Evolutionary conservation across 2,329 filamentous ascomycete species (phyloP).

Genomic region (Colletotrichum costaricense): DNA sequence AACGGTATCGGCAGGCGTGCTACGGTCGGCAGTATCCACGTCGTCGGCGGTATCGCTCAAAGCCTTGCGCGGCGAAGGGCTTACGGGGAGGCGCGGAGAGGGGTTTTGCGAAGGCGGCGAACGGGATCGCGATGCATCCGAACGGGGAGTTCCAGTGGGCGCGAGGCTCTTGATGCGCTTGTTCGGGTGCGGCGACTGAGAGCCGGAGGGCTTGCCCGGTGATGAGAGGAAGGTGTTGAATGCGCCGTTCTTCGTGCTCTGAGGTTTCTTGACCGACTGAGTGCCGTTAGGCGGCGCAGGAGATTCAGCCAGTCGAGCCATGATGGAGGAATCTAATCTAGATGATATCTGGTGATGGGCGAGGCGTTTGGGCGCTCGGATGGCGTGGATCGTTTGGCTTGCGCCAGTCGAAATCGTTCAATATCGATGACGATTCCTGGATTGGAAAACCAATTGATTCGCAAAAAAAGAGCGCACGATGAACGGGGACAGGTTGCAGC

Average conservation of each 20-base stretch:
- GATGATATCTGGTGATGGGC: background rate
- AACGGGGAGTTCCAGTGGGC: background rate
- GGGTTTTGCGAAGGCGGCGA: conserved; percentile 12
- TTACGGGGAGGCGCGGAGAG: background rate
- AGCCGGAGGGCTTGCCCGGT: conserved; percentile 15
- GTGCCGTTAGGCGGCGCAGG: conserved; percentile 7
- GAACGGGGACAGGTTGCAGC: background rate
- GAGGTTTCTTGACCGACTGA: conserved; percentile 11
- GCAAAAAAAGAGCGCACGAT: too few relatives aligned
- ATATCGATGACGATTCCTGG: background rate
- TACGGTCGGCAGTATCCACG: background rate
- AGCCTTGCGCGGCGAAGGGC: conserved; percentile 8
- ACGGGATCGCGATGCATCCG: conserved; percentile 16
- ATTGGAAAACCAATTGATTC: background rate
- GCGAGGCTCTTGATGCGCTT: conserved; percentile 22
- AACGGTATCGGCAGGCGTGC: conserved; percentile 4
- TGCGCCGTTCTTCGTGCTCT: conserved; percentile 22
- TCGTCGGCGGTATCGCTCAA: conserved; percentile 1
- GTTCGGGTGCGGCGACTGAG: conserved; percentile 21
- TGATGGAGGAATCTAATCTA: background rate
- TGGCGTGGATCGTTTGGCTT: conserved; percentile 6
- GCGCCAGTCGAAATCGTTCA: conserved; percentile 6
- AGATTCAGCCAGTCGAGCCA: conserved; percentile 16
- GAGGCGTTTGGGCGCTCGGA: conserved; percentile 11
- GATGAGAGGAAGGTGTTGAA: conserved; percentile 22